A percentile compares a stretch with the other conserved stretches of the same genome.
Evolutionary conservation across 768 basidiomycete species (phyloP).

Genomic region (Mycena olivaceomarginata): DNA sequence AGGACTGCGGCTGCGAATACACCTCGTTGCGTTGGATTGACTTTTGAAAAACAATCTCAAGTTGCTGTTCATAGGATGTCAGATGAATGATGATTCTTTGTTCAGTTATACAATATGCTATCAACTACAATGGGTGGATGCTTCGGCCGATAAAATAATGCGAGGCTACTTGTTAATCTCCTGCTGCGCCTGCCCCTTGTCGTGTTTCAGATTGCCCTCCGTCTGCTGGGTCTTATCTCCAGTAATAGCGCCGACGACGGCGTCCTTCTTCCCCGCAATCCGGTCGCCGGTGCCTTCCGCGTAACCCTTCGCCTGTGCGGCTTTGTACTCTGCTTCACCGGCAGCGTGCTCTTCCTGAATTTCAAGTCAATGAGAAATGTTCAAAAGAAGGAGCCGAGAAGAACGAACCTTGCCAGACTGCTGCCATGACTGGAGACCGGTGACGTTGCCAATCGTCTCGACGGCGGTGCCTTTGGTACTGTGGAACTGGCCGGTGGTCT

Average conservation of each 20-base stretch:
- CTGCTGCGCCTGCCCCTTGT: slow-evolving; percentile 53
- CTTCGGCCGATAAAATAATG: no score
- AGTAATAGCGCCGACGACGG: slow-evolving; percentile 57
- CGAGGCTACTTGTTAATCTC: no score
- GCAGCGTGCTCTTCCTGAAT: slow-evolving; percentile 57
- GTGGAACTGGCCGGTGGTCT: not conserved
- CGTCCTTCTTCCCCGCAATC: slow-evolving; percentile 59
- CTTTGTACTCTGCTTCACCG: slow-evolving; percentile 59
- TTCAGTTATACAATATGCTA: no score
- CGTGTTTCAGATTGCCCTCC: slow-evolving; percentile 65
- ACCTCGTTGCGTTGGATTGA: no score
- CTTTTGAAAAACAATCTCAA: no score
- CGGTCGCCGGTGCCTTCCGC: slow-evolving; percentile 60
- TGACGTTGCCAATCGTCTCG: slow-evolving; percentile 58
- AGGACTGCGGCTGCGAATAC: no score
- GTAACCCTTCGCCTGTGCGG: slow-evolving; percentile 59
- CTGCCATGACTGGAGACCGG: slow-evolving; percentile 58
- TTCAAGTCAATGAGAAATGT: not conserved
- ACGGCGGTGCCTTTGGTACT: slow-evolving; percentile 27
- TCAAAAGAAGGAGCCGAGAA: not conserved
- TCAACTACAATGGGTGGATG: no score
- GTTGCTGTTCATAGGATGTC: no score
- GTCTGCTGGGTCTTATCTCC: slow-evolving; percentile 61
- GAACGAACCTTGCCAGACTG: slow-evolving; percentile 51
- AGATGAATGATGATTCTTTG: no score